These are phyloP conservation scores for Tricholoma flavovirens DNA, from an alignment of 768 basidiomycete genomes.

Conservation along the genomic window DNA sequence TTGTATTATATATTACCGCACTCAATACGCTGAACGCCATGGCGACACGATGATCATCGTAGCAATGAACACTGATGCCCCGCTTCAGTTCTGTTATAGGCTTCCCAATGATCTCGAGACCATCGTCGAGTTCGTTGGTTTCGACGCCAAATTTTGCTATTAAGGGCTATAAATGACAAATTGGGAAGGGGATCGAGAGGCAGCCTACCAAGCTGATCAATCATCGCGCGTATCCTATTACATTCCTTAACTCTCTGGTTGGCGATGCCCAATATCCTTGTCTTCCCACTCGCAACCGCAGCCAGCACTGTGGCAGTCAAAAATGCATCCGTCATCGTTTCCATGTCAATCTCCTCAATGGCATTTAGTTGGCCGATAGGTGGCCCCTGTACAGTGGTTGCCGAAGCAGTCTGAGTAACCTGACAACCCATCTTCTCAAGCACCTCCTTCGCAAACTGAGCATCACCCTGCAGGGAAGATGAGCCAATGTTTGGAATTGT, in stretches of 20 bases:
- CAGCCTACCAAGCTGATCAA: slow-evolving; percentile 82
- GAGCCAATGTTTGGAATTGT: slow-evolving; percentile 91
- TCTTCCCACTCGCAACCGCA: slow-evolving; percentile 68
- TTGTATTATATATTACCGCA: slow-evolving; percentile 62
- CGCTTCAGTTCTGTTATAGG: slow-evolving; percentile 55
- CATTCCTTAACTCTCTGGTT: slow-evolving; percentile 99
- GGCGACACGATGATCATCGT: slow-evolving; percentile 97
- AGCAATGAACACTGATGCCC: slow-evolving; percentile 87
- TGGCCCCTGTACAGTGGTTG: slow-evolving; percentile 91
- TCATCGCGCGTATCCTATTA: slow-evolving; percentile 95
- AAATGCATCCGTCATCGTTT: slow-evolving; percentile 99
- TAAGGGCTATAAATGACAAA: background rate
- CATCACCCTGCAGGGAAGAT: slow-evolving; percentile 93
- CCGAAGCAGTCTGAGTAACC: slow-evolving; percentile 80
- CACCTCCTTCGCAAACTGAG: slow-evolving; percentile 89
- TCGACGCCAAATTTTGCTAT: slow-evolving; percentile 92
- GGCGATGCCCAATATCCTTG: slow-evolving; percentile 89
- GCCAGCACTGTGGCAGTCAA: slow-evolving; percentile 91
- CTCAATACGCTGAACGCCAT: slow-evolving; percentile 96
- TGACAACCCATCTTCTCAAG: slow-evolving; percentile 92
- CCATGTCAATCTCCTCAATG: slow-evolving; percentile 91
- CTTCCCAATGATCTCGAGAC: slow-evolving; percentile 83
- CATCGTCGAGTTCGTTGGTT: slow-evolving; percentile 89
- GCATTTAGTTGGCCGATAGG: slow-evolving; percentile 75
- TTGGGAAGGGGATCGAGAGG: background rate